Evolutionary conservation across 2,329 filamentous ascomycete species (phyloP), one percentile per base, ranked within the genome.

Genomic region (Colletotrichum lentis): DNA sequence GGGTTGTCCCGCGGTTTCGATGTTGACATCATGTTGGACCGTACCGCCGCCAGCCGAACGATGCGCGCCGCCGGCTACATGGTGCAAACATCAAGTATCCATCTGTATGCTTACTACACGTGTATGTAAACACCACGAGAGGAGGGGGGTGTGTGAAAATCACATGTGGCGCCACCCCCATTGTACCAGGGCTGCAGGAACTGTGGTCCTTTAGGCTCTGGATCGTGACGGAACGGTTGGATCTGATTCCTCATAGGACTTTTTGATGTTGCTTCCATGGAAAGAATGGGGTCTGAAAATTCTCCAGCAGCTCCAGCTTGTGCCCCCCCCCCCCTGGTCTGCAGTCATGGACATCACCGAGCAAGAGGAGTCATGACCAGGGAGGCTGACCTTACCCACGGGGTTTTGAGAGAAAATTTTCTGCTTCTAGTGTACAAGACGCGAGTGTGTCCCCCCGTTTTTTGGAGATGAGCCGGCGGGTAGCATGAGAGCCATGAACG

Each of bases 181-280:
- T 18, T 24, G 62, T 56, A 59, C 61, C 65, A 68, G 62, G 65
- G 65, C 62, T 68, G 65, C 65, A 68, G 65, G 62, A 68, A 68
- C 55, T 65, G 65, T 65, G 65, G 65, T 52, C 18, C 65, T 44
- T 65, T 68, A 64, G 54, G 62, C 62, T 57, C 55, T 65, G 65
- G 65, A 68, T 68, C 65, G 65, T 55, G 62, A 68, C 60, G 55
- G 62, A 61, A 56, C 54, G 37, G 55, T 35, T 43, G 62, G 47
- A 65, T 68, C 65, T 64, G 5, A 4, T 39, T 54, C 22, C 22
- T 8, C n/a, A 3, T 10, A 44, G 20, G 52, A 22, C 52, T 39
- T 11, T 39, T n/a, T 37, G 24, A 12, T 27, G 27, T 35, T 47
- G 22, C 27, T 3, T 39, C 11, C n/a, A 3, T 22, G 8, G 46